Evolutionary conservation across 495 filamentous ascomycete genomes (phyloP).

Genomic region (Tuber microsphaerosporum): DNA sequence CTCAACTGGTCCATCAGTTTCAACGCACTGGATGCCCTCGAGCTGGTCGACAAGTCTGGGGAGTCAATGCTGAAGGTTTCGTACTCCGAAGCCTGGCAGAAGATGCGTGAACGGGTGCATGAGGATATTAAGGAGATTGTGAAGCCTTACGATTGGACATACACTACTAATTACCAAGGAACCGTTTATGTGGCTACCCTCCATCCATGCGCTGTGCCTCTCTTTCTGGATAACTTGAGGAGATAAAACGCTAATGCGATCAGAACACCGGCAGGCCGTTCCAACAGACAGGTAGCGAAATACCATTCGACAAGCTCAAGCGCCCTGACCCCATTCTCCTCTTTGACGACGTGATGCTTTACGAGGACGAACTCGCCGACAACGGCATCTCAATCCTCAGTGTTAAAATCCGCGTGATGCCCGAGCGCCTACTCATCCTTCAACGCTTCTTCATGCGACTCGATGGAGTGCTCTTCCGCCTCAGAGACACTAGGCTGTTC

Average conservation of each 20-base stretch:
- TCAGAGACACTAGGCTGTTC: slow-evolving; percentile 86
- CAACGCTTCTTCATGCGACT: slow-evolving; percentile 87
- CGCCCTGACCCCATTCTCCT: slow-evolving; percentile 87
- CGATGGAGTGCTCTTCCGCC: slow-evolving; percentile 76
- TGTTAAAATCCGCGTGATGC: slow-evolving; percentile 88
- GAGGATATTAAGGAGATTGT: slow-evolving; percentile 89
- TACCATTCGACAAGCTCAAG: slow-evolving; percentile 77
- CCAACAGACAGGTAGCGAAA: slow-evolving; percentile 48
- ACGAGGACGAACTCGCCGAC: slow-evolving; percentile 95
- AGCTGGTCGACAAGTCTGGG: slow-evolving; percentile 89
- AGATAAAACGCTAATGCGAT: background rate
- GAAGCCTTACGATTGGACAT: slow-evolving; percentile 96
- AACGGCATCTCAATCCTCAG: slow-evolving; percentile 86
- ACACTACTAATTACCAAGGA: slow-evolving; percentile 77
- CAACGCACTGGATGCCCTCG: slow-evolving; percentile 76
- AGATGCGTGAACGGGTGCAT: slow-evolving; percentile 65
- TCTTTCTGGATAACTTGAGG: background rate
- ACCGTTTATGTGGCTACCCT: slow-evolving; percentile 44
- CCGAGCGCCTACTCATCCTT: slow-evolving; percentile 71
- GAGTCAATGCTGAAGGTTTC: slow-evolving; percentile 82
- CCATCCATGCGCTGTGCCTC: slow-evolving; percentile 13
- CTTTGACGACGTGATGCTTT: slow-evolving; percentile 88
- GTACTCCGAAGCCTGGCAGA: slow-evolving; percentile 75
- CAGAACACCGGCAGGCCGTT: background rate
- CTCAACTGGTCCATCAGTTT: slow-evolving; percentile 71